Base-by-base conservation (phyloP, 106 monocot species). In the Cymbidium sinense region DNA sequence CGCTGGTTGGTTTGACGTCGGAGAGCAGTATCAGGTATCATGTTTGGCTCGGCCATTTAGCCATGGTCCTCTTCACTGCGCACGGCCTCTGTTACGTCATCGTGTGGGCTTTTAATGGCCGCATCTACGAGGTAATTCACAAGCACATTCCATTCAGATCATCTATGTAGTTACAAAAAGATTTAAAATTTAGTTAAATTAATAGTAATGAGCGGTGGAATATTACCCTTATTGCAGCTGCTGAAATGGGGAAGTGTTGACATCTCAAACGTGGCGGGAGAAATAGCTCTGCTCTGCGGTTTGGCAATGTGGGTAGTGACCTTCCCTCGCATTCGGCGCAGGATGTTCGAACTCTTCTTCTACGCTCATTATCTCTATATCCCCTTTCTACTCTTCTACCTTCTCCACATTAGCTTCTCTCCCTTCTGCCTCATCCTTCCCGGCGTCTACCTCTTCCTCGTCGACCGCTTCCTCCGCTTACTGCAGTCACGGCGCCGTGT, bases 21-120 rank as follows among this genome's bases (percentile, higher is more conserved):
- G 93, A 96, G 28, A 31, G 80, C 71, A 93, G 89, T 78, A 74
- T 96, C 79, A 92, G 86, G 78, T 96, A 96, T 76, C 96, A 96
- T 34, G 75, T 93, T 7, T 96, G 96, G 96, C 39, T 96, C 12
- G 96, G 96, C 4, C 93, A 96, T 71, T 77, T 87, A 30, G 86
- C 78, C 71, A 87, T 96, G 91, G 34, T 44, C 25, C 21, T 93
- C 37, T 82, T 96, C 80, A 85, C 84, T 8, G 44, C 75, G 1
- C 96, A 93, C 77, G 91, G 93, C 13, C 18, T 93, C 1, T 74
- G 84, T 51, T 96, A 85, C 70, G 17, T 91, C 13, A 64, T 91
- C 34, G 75, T 30, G 17, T 96, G 96, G 96, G 85, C 78, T 10
- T 5, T 62, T 27, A 27, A 62, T 7, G 61, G 61, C n/a, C 4